phyloP scores from a whole-genome alignment of 805 yeast genomes.

The Candida easanensis region DNA sequence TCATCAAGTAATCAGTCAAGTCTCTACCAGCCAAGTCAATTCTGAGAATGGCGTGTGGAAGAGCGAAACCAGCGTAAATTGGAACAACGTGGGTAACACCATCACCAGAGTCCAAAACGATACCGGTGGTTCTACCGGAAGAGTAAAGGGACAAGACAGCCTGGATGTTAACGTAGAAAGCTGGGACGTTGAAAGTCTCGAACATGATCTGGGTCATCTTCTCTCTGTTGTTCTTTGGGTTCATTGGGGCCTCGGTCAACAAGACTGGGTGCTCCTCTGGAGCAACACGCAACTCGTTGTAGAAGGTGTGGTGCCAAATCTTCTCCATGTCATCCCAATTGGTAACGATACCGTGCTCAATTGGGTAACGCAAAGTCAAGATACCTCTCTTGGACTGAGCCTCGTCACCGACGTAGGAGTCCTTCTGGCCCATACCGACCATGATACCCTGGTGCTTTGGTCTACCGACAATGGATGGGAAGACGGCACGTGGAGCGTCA shows the following conservation, averaged over 20 bases:
- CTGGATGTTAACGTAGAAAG: slow-evolving; percentile 98
- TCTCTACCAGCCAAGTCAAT: slow-evolving; percentile 99
- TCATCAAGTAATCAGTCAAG: slow-evolving; percentile 98
- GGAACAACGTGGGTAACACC: slow-evolving; percentile 99
- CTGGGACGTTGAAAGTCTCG: slow-evolving; percentile 99
- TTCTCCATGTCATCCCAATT: slow-evolving; percentile 99
- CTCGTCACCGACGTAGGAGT: slow-evolving; percentile 99
- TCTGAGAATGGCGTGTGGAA: slow-evolving; percentile 98
- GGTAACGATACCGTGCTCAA: slow-evolving; percentile 99
- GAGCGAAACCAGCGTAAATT: slow-evolving; percentile 98
- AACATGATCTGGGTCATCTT: slow-evolving; percentile 99
- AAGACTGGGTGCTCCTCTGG: slow-evolving; percentile 99
- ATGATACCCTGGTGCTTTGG: slow-evolving; percentile 99
- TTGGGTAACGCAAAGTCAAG: slow-evolving; percentile 96
- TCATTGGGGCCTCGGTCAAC: slow-evolving; percentile 99
- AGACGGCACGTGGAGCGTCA: slow-evolving; percentile 99
- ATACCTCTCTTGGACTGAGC: slow-evolving; percentile 99
- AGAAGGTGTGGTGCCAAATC: slow-evolving; percentile 99
- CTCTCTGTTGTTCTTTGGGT: slow-evolving; percentile 99
- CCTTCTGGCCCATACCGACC: slow-evolving; percentile 99
- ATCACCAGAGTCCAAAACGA: slow-evolving; percentile 98
- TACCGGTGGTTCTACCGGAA: slow-evolving; percentile 99
- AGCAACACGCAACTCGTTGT: slow-evolving; percentile 99
- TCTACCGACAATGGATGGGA: slow-evolving; percentile 99
- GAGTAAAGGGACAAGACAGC: slow-evolving; percentile 98